Base-by-base conservation (phyloP, 2,329 filamentous ascomycete species). In the Colletotrichum higginsianum region DNA sequence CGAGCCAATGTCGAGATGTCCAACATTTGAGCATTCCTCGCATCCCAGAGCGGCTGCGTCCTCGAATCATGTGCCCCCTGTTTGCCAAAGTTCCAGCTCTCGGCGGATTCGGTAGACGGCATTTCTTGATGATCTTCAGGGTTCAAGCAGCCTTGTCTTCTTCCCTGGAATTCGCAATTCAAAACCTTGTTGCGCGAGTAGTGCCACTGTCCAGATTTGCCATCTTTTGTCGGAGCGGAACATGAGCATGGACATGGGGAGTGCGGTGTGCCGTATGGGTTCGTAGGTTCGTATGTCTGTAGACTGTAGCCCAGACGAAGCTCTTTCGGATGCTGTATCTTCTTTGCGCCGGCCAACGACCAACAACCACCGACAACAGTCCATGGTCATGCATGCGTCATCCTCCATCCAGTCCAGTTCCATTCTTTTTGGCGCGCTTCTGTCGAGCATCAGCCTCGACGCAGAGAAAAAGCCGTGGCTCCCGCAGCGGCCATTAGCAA, bases 91-190 rank as follows among this genome's bases (percentile, higher is more conserved):
- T 50, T 60, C 65, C 68, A 47, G 46, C 56, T 72, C 60, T 57
- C 60, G 66, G 60, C 69, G 58, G 30, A 11, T 55, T 65, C 70
- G 66, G 66, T 57, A 71, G 55, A 57, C 42, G 53, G 26, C 23
- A 63, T 60, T 58, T 53, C 68, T 67, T 58, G 49, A 35, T 47
- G 70, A 72, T 72, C 66, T 69, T 62, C 70, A 71, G 70, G 70
- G 66, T 72, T 71, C 65, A 68, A 53, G 40, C 58, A 71, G 65
- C 65, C 65, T 55, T 68, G 65, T 55, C 57, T 38, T 38, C 52
- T 58, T 50, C 4, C 40, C 42, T 47, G 46, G 66, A 61, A 38
- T 50, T 50, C 46, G 6, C 21, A 47, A 47, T 62, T 30, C 47
- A 47, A 38, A 47, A 35, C 56, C 56, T 58, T 56, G 57, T 61